Percentiles rank a stretch among this genome's conserved stretches.
These are phyloP conservation scores for Cercospora brassicicola DNA, from an alignment of 2,329 filamentous ascomycete genomes.

Conservation along the genomic window DNA sequence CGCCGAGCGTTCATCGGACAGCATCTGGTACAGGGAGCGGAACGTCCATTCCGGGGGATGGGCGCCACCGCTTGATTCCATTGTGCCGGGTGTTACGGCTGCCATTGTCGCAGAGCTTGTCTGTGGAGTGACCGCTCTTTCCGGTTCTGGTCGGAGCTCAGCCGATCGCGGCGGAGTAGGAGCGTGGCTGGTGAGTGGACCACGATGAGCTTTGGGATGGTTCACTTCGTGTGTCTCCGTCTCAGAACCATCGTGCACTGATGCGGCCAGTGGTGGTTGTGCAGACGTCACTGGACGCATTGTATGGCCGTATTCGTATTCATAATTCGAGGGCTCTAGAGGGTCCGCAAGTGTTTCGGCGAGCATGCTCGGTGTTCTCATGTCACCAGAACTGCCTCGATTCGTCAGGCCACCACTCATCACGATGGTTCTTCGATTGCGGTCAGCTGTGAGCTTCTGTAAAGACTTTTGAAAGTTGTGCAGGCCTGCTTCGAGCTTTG, in stretches of 20 bases:
- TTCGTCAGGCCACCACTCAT: constrained; percentile 27
- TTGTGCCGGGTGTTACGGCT: constrained; percentile 9
- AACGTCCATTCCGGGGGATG: constrained; percentile 33
- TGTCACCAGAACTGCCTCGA: constrained; percentile 22
- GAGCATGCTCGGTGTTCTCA: constrained; percentile 39
- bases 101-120: constrained; percentile 18
- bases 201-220: not conserved
- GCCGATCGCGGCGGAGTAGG: constrained; percentile 6
- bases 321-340: constrained; percentile 24
- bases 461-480: constrained; percentile 38
- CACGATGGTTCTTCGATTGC: constrained; percentile 37
- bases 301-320: constrained; percentile 28
- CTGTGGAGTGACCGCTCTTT: constrained; percentile 2
- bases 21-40: constrained; percentile 41
- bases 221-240: not conserved
- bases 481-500: constrained; percentile 38
- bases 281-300: constrained; percentile 30
- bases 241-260: constrained; percentile 10
- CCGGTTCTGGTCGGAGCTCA: not conserved
- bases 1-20: constrained; percentile 41
- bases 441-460: constrained; percentile 35
- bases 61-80: not conserved
- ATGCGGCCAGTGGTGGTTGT: constrained; percentile 24
- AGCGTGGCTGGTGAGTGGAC: constrained; percentile 6
- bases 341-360: constrained; percentile 34